phyloP scores from a whole-genome alignment of 768 basidiomycete species.

The Leccinum broughii region DNA sequence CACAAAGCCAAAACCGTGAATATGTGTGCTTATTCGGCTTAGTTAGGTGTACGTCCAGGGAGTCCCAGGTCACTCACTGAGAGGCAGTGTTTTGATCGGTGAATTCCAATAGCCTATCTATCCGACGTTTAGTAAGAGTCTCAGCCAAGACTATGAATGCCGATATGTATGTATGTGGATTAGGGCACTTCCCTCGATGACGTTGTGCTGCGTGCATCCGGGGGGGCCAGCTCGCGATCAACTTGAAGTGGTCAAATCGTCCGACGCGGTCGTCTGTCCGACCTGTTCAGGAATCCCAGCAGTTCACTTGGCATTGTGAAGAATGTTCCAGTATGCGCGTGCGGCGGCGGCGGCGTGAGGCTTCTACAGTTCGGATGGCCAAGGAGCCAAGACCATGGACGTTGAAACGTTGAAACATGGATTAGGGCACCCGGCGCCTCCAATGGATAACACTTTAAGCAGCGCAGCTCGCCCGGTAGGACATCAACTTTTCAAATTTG shows the following conservation, averaged over 20 bases:
- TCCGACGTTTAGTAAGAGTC: not conserved
- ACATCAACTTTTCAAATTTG: too few species aligned
- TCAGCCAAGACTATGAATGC: not conserved
- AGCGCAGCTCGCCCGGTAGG: too few species aligned
- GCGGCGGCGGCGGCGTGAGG: too few species aligned
- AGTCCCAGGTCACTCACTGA: not conserved
- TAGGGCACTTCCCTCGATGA: not conserved
- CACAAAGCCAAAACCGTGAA: not conserved
- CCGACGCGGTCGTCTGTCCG: too few species aligned
- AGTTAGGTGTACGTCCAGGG: not conserved
- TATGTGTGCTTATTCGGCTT: not conserved
- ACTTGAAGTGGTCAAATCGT: not conserved
- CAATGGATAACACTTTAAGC: too few species aligned
- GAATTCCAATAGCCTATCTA: not conserved
- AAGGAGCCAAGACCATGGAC: too few species aligned
- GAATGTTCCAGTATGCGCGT: too few species aligned
- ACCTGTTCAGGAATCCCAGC: not conserved
- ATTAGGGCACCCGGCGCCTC: too few species aligned
- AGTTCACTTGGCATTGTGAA: too few species aligned
- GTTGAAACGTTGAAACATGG: too few species aligned
- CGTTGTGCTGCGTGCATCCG: not conserved
- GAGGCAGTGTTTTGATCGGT: not conserved
- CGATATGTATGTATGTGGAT: not conserved
- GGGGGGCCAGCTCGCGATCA: not conserved
- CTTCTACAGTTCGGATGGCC: too few species aligned